Percentiles rank a stretch among this genome's conserved stretches.
Conservation (phyloP, 1,284 basidiomycete genomes). For the Marasmius sp. region DNA sequence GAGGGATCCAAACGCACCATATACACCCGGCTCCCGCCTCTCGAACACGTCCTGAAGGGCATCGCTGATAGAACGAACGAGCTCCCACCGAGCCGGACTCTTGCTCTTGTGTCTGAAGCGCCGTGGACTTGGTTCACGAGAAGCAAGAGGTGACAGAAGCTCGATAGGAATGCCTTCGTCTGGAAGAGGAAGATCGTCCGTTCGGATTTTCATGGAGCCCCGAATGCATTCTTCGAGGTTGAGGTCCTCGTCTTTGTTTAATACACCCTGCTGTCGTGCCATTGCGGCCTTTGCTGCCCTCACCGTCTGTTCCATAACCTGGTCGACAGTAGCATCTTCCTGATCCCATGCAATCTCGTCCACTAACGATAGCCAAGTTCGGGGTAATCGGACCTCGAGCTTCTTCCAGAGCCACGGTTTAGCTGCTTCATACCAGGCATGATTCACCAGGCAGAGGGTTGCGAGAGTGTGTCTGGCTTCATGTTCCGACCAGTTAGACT, state of each 20-base stretch:
- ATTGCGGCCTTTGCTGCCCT: conserved; percentile 60
- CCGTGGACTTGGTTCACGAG: conserved; percentile 77
- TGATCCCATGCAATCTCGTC: conserved; percentile 75
- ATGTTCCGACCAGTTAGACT: conserved; percentile 65
- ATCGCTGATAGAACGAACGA: conserved; percentile 72
- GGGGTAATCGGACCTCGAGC: conserved; percentile 76
- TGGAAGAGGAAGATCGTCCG: conserved; percentile 32
- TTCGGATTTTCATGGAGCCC: conserved; percentile 43
- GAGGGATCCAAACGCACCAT: conserved; percentile 48
- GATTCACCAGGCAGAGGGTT: conserved; percentile 71
- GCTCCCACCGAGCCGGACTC: conserved; percentile 78
- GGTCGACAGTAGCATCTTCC: conserved; percentile 60
- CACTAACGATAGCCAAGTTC: conserved; percentile 76
- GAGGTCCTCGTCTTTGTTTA: conserved; percentile 41
- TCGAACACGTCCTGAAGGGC: conserved; percentile 70
- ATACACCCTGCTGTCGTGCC: conserved; percentile 29
- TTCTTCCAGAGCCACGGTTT: conserved; percentile 81
- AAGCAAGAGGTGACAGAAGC: conserved; percentile 70
- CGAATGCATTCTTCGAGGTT: conserved; percentile 63
- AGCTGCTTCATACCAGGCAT: conserved; percentile 72
- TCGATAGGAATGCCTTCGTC: conserved; percentile 71
- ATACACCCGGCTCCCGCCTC: conserved; percentile 61
- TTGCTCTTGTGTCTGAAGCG: conserved; percentile 72
- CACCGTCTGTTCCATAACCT: conserved; percentile 64
- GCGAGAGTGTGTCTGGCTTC: conserved; percentile 61